Evolutionary conservation across 1,139 yeast genomes (phyloP).

Genomic region (Kodamaea sp.): DNA sequence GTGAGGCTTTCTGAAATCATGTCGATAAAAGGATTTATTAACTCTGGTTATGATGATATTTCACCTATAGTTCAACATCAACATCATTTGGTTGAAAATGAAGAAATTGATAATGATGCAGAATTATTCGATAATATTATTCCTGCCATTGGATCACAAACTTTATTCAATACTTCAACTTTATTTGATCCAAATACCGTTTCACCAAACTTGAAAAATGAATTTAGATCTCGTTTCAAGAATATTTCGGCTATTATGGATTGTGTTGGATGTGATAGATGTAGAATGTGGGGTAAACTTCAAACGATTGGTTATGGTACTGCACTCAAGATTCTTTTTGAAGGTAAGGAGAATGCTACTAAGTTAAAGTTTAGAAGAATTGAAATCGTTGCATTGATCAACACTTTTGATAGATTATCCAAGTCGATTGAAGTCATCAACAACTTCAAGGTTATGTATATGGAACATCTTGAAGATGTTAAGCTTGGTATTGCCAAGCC

Average conservation of each 20-base stretch:
- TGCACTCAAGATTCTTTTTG: slow-evolving; percentile 84
- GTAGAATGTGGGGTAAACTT: slow-evolving; percentile 96
- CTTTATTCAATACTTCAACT: slow-evolving; percentile 43
- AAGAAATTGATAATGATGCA: slow-evolving; percentile 40
- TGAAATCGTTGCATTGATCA: slow-evolving; percentile 84
- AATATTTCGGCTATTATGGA: slow-evolving; percentile 94
- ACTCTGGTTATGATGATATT: slow-evolving; percentile 22
- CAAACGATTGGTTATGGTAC: slow-evolving; percentile 98
- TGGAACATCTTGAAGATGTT: slow-evolving; percentile 41
- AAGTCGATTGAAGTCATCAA: slow-evolving; percentile 76
- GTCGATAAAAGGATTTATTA: slow-evolving; percentile 25
- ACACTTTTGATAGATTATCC: slow-evolving; percentile 88
- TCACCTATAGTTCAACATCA: slow-evolving; percentile 7
- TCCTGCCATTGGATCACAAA: slow-evolving; percentile 26
- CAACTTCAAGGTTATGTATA: slow-evolving; percentile 60
- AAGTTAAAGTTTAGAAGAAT: slow-evolving; percentile 62
- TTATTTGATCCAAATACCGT: slow-evolving; percentile 54
- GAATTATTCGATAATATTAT: slow-evolving; percentile 26
- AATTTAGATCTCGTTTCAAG: slow-evolving; percentile 78
- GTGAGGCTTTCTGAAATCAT: slow-evolving; percentile 50
- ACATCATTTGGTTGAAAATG: slow-evolving; percentile 21
- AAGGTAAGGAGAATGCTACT: slow-evolving; percentile 48
- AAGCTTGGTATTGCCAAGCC: slow-evolving; percentile 38
- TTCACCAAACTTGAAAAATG: slow-evolving; percentile 65
- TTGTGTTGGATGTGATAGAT: slow-evolving; percentile 97